phyloP scores from a whole-genome alignment of 257 asterid species.

The Forsythia suspensa region DNA sequence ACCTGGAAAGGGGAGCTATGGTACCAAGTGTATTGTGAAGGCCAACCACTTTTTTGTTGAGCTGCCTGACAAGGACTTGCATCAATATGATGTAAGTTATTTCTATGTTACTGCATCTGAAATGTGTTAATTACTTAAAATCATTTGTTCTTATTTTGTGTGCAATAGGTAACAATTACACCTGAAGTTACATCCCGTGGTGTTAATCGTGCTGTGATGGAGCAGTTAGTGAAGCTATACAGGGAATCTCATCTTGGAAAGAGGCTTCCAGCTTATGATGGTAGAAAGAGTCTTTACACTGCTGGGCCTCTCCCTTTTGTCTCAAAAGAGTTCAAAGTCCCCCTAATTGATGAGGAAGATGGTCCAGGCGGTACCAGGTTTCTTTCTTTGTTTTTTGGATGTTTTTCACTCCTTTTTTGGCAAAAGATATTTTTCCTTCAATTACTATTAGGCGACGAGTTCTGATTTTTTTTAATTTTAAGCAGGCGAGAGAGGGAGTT shows the following conservation, averaged over 20 bases:
- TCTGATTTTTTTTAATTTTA: slow-evolving; percentile 10
- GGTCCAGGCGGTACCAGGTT: slow-evolving; percentile 67
- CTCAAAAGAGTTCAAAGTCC: slow-evolving; percentile 67
- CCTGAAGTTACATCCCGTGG: slow-evolving; percentile 94
- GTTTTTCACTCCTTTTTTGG: not conserved
- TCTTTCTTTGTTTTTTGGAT: not conserved
- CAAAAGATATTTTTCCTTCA: not conserved
- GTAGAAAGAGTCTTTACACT: slow-evolving; percentile 90
- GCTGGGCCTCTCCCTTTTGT: slow-evolving; percentile 89
- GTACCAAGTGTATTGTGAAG: slow-evolving; percentile 73
- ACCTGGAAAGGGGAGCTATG: slow-evolving; percentile 82
- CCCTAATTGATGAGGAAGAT: slow-evolving; percentile 81
- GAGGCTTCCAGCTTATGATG: slow-evolving; percentile 97
- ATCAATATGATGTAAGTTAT: slow-evolving; percentile 82
- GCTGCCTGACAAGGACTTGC: slow-evolving; percentile 92
- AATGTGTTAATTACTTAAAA: not conserved
- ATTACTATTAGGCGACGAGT: not conserved
- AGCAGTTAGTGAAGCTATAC: slow-evolving; percentile 61
- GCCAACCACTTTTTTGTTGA: slow-evolving; percentile 93
- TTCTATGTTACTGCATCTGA: not conserved
- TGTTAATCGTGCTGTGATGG: slow-evolving; percentile 94
- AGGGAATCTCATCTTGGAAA: slow-evolving; percentile 77
- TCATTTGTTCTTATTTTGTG: not conserved
- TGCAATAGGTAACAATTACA: slow-evolving; percentile 63
- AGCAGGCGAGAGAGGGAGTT: slow-evolving; percentile 81